These are phyloP conservation scores for Ganoderma resinaceum DNA, from an alignment of 1,284 basidiomycete genomes.

Conservation along the genomic window DNA sequence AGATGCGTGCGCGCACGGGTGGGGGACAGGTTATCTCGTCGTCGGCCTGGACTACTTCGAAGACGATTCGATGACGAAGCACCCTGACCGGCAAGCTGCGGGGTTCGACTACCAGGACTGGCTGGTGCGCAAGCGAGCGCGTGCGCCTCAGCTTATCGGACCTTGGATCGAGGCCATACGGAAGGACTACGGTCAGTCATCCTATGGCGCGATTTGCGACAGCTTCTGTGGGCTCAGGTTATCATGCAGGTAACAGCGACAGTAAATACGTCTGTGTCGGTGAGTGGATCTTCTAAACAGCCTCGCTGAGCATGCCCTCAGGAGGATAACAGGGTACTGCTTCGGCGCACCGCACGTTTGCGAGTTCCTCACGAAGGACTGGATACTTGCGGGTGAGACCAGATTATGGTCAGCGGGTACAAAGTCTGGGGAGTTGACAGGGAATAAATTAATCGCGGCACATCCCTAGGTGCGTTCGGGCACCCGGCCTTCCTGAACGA, in stretches of 20 bases:
- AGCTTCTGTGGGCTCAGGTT: not conserved
- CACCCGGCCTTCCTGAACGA: slow-evolving; percentile 62
- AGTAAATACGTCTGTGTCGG: slow-evolving; percentile 37
- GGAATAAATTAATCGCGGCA: too few species aligned
- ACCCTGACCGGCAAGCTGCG: slow-evolving; percentile 43
- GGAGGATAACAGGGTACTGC: slow-evolving; percentile 55
- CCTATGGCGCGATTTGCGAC: slow-evolving; percentile 5
- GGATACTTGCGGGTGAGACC: slow-evolving; percentile 51
- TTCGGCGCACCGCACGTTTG: slow-evolving; percentile 62
- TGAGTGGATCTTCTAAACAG: not conserved
- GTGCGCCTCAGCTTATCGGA: slow-evolving; percentile 48
- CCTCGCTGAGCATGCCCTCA: not conserved
- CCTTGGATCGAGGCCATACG: slow-evolving; percentile 58
- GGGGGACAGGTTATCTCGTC: slow-evolving; percentile 54
- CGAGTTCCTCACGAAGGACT: slow-evolving; percentile 50
- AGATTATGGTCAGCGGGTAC: not conserved
- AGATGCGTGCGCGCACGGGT: not conserved
- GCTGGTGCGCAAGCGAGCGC: slow-evolving; percentile 43
- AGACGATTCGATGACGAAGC: slow-evolving; percentile 51
- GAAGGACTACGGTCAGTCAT: slow-evolving; percentile 47
- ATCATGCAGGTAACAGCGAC: slow-evolving; percentile 20
- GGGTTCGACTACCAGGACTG: slow-evolving; percentile 49
- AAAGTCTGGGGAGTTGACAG: too few species aligned
- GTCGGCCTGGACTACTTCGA: slow-evolving; percentile 65
- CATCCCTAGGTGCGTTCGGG: slow-evolving; percentile 54